Evolutionary conservation across 805 yeast species (phyloP).

Genomic region (Zygoascus ofunaensis): DNA sequence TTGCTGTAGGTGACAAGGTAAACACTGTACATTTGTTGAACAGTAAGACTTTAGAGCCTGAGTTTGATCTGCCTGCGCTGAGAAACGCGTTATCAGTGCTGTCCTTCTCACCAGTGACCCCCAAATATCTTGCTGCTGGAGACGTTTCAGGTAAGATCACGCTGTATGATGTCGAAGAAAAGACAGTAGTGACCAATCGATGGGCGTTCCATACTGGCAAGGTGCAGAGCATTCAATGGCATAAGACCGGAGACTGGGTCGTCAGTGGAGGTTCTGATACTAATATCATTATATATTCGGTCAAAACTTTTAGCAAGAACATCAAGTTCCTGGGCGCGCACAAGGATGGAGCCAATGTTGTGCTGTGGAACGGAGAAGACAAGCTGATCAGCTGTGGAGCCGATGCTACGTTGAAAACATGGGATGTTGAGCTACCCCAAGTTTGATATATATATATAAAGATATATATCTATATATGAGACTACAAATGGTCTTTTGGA

Average conservation of each 20-base stretch:
- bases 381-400: slow-evolving; percentile 62
- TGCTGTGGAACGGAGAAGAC: slow-evolving; percentile 50
- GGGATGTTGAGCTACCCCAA: slow-evolving; percentile 37
- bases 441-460: neutral
- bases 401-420: slow-evolving; percentile 71
- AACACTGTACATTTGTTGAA: slow-evolving; percentile 36
- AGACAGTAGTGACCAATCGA: slow-evolving; percentile 57
- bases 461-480: neutral
- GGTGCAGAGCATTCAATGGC: slow-evolving; percentile 74
- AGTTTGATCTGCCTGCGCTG: slow-evolving; percentile 33
- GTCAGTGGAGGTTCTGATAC: slow-evolving; percentile 82
- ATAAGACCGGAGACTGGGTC: slow-evolving; percentile 57
- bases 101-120: slow-evolving; percentile 60
- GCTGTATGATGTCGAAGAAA: slow-evolving; percentile 51
- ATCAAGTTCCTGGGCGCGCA: slow-evolving; percentile 72
- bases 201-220: slow-evolving; percentile 94
- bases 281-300: slow-evolving; percentile 69
- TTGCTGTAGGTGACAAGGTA: slow-evolving; percentile 44
- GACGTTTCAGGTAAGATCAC: slow-evolving; percentile 79
- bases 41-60: slow-evolving; percentile 24
- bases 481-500: too few relatives aligned
- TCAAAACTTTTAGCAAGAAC: slow-evolving; percentile 66
- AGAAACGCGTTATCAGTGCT: slow-evolving; percentile 57
- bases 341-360: slow-evolving; percentile 74
- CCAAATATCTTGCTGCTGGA: slow-evolving; percentile 67